Evolutionary conservation across 2,329 filamentous ascomycete genomes (phyloP), one percentile per base, ranked within the genome.

Genomic region (Blastomyces parvus): DNA sequence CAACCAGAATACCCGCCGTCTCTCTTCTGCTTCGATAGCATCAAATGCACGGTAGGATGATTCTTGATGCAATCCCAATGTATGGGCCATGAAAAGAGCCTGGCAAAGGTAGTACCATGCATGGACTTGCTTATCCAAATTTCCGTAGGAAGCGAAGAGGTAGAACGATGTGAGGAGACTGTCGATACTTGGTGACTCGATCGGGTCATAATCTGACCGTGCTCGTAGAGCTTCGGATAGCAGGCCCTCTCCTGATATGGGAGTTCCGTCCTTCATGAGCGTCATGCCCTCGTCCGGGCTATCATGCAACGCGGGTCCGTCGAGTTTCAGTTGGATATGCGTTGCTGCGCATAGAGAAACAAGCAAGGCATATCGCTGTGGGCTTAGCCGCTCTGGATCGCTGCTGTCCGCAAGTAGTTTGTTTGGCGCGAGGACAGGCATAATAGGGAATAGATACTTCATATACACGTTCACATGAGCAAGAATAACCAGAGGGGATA

Each of bases 81-180:
- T 74, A 60, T 79, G 77, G 6, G 74, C 74, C 74, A 93, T 80
- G 6, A 89, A 91, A 1, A 86, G 87, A 6, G 88, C 88, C 74
- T 94, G 89, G 33, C 89, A 85, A 11, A 93, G 78, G 72, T 90
- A 86, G 71, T 86, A 91, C 89, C 89, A 93, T 1, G 88, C 89
- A 73, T 86, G 86, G 66, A 88, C 86, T 72, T 91, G 88, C 72
- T 86, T 81, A 66, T 91, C 88, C 57, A 90, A 77, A 46, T 85
- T 87, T 65, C 88, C 87, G 72, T 88, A 85, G 64, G 86, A 87
- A 46, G 84, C 87, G 69, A 90, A 91, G 33, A 93, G 73, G 73
- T 93, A 91, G 74, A 89, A 91, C 62, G 87, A 91, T n/a, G 88
- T 90, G 64, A 86, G 84, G 13, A 79, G 71, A 9, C 70, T 74